Evolutionary conservation across 1,139 yeast species (phyloP), one percentile per base, ranked within the genome.

Genomic region (Blastobotrys proliferans): DNA sequence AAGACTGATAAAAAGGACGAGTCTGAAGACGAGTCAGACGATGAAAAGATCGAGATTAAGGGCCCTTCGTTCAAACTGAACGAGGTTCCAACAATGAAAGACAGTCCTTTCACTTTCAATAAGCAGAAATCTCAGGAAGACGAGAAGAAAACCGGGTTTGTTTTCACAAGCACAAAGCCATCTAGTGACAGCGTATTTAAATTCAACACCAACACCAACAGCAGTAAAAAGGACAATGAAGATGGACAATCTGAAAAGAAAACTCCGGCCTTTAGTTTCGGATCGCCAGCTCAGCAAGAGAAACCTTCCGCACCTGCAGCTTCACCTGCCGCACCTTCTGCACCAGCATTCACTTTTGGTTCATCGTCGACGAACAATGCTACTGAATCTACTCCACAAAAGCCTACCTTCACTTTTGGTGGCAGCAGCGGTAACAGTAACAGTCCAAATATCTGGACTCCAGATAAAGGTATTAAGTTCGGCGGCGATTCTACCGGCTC

Each of bases 401-500:
- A 34, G n/a, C 46, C 50, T 14, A 45, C 44, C 10, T 49, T 48
- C 24, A 17, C 38, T 10, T 47, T 47, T 27, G 36, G 49, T 9
- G 34, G 18, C 31, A 14, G 28, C n/a, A 14, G 11, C 28, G 6
- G 6, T 13, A 14, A 18, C 5, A 14, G 20, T 14, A 19, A 11
- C n/a, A 2, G 19, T 20, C 9, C 19, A 4, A 34, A 40, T 16
- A 46, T 53, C 3, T 64, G 68, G 68, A 51, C 62, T 10, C 68
- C 68, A 2, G 66, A 60, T 27, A 55, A 58, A 43, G 62, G 61
- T 9, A 60, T 64, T 50, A 63, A 61, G 48, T 63, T 64, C 48
- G 65, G 60, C n/a, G 38, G 25, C 20, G n/a, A 26, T 4, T 11
- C 6, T 16, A 13, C 19, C 11, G 22, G 27, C 32, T 9, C 14